These are phyloP conservation scores for Xylaria polymorpha DNA, from an alignment of 2,329 filamentous ascomycete genomes.

Conservation along the genomic window DNA sequence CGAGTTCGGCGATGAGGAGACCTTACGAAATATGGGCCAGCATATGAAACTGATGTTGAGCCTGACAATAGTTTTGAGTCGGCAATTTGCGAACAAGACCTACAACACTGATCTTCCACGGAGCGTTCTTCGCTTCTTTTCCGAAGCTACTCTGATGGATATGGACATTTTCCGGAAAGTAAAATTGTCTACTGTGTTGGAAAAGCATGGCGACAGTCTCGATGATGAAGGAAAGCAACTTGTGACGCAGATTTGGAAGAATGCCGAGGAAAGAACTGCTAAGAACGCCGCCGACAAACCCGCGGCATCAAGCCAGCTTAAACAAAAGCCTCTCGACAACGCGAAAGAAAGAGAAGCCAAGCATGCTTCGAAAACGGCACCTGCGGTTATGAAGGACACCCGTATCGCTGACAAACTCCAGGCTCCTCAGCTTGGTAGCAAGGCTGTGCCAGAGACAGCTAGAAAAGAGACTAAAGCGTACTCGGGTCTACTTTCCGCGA, in stretches of 20 bases:
- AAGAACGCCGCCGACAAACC: slow-evolving; percentile 35
- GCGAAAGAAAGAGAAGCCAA: slow-evolving; percentile 40
- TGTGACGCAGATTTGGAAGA: slow-evolving; percentile 42
- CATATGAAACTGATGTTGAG: slow-evolving; percentile 68
- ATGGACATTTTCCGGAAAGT: slow-evolving; percentile 30
- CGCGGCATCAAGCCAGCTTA: slow-evolving; percentile 16
- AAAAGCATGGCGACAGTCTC: slow-evolving; percentile 34
- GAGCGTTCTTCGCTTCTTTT: slow-evolving; percentile 69
- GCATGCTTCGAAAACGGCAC: slow-evolving; percentile 32
- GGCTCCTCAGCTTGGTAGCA: neutral
- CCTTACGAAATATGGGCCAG: slow-evolving; percentile 68
- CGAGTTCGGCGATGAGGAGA: slow-evolving; percentile 64
- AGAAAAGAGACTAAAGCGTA: slow-evolving; percentile 44
- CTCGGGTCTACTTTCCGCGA: slow-evolving; percentile 46
- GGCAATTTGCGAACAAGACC: slow-evolving; percentile 64
- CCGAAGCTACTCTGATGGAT: slow-evolving; percentile 51
- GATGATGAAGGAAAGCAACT: slow-evolving; percentile 45
- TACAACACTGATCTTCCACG: slow-evolving; percentile 66
- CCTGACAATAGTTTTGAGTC: slow-evolving; percentile 65
- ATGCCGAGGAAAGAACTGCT: slow-evolving; percentile 36
- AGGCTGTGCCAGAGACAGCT: slow-evolving; percentile 20
- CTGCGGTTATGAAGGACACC: slow-evolving; percentile 23
- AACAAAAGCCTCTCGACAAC: slow-evolving; percentile 30
- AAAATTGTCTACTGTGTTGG: slow-evolving; percentile 29
- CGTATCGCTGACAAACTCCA: slow-evolving; percentile 18